Conservation (phyloP, 2,329 filamentous ascomycete genomes). For the Coleophoma eucalyptorum region DNA sequence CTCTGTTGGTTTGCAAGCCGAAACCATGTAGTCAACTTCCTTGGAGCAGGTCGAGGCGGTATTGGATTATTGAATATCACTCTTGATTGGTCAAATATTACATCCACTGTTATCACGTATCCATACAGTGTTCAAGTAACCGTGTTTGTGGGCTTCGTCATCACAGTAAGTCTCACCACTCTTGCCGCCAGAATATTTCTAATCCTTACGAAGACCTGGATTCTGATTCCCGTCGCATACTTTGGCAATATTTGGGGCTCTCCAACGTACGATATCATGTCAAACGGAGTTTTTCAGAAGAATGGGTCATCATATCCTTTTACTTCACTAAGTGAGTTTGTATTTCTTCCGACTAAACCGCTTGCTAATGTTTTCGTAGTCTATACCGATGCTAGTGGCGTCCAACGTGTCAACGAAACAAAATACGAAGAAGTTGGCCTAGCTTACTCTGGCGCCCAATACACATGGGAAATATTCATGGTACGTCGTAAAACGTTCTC, state of each 20-base stretch:
- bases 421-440: not conserved
- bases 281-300: not conserved
- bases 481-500: not conserved
- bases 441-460: not conserved
- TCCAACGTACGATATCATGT: not conserved
- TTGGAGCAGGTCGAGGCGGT: not conserved
- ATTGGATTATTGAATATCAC: constrained; percentile 1
- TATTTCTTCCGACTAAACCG: not conserved
- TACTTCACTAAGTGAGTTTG: not conserved
- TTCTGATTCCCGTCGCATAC: not conserved
- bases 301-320: not conserved
- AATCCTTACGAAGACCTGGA: not conserved
- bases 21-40: not conserved
- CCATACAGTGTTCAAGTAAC: not conserved
- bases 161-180: not conserved
- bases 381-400: not conserved
- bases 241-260: not conserved
- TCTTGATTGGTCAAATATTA: not conserved
- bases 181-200: not conserved
- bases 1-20: not conserved
- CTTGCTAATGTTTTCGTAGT: not conserved
- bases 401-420: not conserved
- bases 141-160: not conserved
- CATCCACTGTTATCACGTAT: not conserved
- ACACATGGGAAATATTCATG: constrained; percentile 1